Evolutionary conservation across 371 early-diverging fungal genomes (phyloP), one percentile per base, ranked within the genome.

Genomic region (Mortierella polycephala): DNA sequence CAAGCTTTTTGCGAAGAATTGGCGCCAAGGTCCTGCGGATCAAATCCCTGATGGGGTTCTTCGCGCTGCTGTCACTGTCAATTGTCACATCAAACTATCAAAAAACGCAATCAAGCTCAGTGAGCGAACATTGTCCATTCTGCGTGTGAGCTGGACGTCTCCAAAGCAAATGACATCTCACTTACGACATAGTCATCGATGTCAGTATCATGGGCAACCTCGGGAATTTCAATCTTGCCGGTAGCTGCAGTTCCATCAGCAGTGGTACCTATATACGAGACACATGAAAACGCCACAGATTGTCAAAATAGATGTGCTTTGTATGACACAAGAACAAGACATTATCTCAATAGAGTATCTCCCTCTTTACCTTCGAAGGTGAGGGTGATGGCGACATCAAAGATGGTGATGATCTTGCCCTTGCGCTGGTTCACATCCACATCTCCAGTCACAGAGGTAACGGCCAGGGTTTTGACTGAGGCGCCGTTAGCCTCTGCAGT

Each of bases 351-450:
- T 20, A 7, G 23, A 8, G n/a, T n/a, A n/a, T n/a, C n/a, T n/a
- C n/a, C n/a, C n/a, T n/a, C n/a, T 40, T 44, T 84, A 92, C 90
- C 90, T 75, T 87, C 85, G 94, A 96, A 97, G 14, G 84, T 83
- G 16, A 95, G 64, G 63, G 88, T 89, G 67, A 96, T 73, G 20
- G 83, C 86, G 12, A 97, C 79, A 68, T 96, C 98, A 75, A 87
- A 96, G 70, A 97, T 91, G 21, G 94, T 91, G 53, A 96, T 89
- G 52, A 97, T 83, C 80, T 94, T 94, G 18, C 96, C 96, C 83
- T 97, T 97, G 69, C 98, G 89, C 84, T 95, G 94, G 85, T 95
- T 96, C 55, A 97, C 83, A 61, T 96, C 95, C 9, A 89, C 94
- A 82, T 97, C 98, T 18, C 96, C 96, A 2, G 79, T 85, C 42